These are phyloP conservation scores for Steccherinum ochraceum DNA, from an alignment of 768 basidiomycete genomes.

Conservation along the genomic window DNA sequence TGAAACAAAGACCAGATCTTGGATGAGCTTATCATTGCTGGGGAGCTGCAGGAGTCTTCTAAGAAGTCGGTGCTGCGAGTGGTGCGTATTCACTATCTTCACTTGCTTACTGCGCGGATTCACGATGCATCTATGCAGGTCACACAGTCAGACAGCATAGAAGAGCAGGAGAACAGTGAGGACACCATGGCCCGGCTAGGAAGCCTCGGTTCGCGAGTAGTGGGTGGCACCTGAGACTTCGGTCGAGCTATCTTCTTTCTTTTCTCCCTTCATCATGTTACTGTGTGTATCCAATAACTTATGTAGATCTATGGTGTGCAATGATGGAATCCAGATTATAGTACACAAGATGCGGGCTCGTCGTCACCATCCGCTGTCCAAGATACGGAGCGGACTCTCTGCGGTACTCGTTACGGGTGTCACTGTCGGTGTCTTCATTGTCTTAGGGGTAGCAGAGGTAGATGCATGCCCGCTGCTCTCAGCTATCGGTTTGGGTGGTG, in stretches of 20 bases:
- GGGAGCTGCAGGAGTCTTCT: constrained; percentile 91
- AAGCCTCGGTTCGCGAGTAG: constrained; percentile 42
- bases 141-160: constrained; percentile 76
- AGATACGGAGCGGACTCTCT: no score
- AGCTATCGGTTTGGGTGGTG: constrained; percentile 10
- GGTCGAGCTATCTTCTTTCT: neutral
- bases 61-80: constrained; percentile 64
- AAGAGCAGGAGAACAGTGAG: constrained; percentile 82
- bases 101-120: neutral
- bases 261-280: neutral
- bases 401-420: no score
- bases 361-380: no score
- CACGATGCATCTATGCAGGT: constrained; percentile 40
- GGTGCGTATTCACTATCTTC: constrained; percentile 25
- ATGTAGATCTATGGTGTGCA: neutral
- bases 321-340: neutral
- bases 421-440: no score
- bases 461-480: no score
- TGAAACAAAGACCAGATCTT: constrained; percentile 51
- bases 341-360: neutral
- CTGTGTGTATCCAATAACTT: neutral
- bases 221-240: neutral
- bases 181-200: constrained; percentile 63
- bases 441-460: no score
- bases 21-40: constrained; percentile 90